These are phyloP conservation scores for Paramecium biaurelia DNA, from an alignment of 73 alveolate species.

Conservation along the genomic window DNA sequence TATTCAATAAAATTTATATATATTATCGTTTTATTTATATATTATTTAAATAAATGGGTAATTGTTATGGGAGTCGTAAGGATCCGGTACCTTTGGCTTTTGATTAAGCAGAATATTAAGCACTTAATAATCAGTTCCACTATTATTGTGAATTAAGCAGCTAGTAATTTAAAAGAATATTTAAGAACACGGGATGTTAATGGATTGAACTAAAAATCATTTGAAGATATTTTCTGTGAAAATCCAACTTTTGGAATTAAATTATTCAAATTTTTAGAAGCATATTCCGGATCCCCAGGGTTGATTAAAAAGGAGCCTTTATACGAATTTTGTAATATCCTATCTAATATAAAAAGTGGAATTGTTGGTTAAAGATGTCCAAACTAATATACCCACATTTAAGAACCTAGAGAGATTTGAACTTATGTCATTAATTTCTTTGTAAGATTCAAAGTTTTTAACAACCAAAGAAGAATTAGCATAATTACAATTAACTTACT, in stretches of 20 bases:
- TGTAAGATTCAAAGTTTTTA: background rate
- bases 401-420: slow-evolving; percentile 19
- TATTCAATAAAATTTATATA: background rate
- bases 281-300: background rate
- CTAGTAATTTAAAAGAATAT: background rate
- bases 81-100: background rate
- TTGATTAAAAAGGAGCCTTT: background rate
- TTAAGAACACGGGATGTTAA: background rate
- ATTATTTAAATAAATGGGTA: background rate
- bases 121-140: slow-evolving; percentile 8
- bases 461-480: slow-evolving; percentile 33
- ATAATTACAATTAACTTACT: background rate
- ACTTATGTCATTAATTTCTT: background rate
- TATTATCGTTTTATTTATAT: slow-evolving; percentile 1
- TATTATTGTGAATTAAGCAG: slow-evolving; percentile 20
- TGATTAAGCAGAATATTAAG: background rate
- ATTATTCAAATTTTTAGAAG: background rate
- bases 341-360: background rate
- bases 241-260: background rate
- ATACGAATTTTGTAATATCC: background rate
- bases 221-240: slow-evolving; percentile 21
- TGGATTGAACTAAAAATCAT: background rate
- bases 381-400: slow-evolving; percentile 4
- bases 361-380: background rate
- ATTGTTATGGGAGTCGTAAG: slow-evolving; percentile 8